Conservation (phyloP, 2,329 filamentous ascomycete species). For the Pseudophaeomoniella oleicola region DNA sequence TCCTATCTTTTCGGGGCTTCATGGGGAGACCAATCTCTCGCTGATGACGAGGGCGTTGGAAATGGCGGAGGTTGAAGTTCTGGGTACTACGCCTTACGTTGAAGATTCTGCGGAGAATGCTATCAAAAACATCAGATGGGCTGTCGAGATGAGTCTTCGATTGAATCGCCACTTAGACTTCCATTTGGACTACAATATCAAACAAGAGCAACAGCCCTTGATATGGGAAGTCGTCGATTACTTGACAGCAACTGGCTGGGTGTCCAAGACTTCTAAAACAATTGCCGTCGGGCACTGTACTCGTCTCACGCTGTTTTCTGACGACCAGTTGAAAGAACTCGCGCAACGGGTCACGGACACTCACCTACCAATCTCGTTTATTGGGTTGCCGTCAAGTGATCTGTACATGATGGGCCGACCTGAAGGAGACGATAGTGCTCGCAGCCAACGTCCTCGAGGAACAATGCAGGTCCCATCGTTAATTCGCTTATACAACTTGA, state of each 20-base stretch:
- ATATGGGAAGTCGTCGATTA: slow-evolving; percentile 39
- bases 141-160: slow-evolving; percentile 38
- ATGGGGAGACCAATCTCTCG: slow-evolving; percentile 34
- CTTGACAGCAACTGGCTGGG: slow-evolving; percentile 39
- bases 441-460: slow-evolving; percentile 37
- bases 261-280: slow-evolving; percentile 22
- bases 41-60: slow-evolving; percentile 33
- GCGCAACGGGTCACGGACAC: slow-evolving; percentile 29
- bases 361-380: slow-evolving; percentile 46
- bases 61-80: slow-evolving; percentile 34
- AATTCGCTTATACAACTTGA: slow-evolving; percentile 42
- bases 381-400: slow-evolving; percentile 57
- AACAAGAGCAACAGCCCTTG: slow-evolving; percentile 32
- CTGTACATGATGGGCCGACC: slow-evolving; percentile 53
- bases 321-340: slow-evolving; percentile 35
- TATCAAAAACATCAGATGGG: slow-evolving; percentile 48
- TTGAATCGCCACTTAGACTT: slow-evolving; percentile 48
- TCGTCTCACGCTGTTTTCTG: slow-evolving; percentile 42
- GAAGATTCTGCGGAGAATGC: slow-evolving; percentile 37
- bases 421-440: slow-evolving; percentile 11
- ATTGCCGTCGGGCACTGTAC: slow-evolving; percentile 56
- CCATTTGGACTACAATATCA: slow-evolving; percentile 57
- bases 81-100: slow-evolving; percentile 59
- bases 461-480: slow-evolving; percentile 48
- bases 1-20: slow-evolving; percentile 45